These are phyloP conservation scores for Aspergillus fumigatiaffinis DNA, from an alignment of 2,329 filamentous ascomycete species.

Conservation along the genomic window DNA sequence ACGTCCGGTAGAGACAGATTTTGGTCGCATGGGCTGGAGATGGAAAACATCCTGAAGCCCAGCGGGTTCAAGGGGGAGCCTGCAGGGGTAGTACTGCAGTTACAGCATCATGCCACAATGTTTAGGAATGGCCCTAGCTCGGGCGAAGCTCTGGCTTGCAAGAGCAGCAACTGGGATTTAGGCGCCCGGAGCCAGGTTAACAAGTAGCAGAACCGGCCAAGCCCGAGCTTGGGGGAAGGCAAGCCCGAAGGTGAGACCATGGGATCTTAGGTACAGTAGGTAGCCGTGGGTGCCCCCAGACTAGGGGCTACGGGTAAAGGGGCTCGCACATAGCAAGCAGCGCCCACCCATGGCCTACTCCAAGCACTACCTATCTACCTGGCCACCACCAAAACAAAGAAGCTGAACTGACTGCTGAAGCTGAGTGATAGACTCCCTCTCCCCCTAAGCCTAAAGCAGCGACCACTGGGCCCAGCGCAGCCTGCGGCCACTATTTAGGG, in stretches of 20 bases:
- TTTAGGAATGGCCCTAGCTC: not conserved
- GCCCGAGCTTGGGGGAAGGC: not conserved
- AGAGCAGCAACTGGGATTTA: not conserved
- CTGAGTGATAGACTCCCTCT: not conserved
- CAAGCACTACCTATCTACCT: not conserved
- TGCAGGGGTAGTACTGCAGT: not conserved
- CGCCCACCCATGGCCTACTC: no score
- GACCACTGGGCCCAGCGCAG: slow-evolving; percentile 4
- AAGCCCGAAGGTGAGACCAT: not conserved
- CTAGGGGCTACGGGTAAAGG: no score
- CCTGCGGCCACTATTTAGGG: slow-evolving; percentile 17
- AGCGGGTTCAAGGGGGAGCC: not conserved
- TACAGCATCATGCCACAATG: not conserved
- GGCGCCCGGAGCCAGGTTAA: not conserved
- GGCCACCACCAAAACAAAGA: not conserved
- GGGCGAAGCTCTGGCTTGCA: not conserved
- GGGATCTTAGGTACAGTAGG: no score
- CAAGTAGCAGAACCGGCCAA: not conserved
- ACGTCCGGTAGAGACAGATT: no score
- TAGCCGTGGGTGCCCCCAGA: no score
- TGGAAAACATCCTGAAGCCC: not conserved
- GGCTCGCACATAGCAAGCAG: no score
- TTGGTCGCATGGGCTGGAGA: no score
- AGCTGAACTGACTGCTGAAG: not conserved
- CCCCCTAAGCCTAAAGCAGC: slow-evolving; percentile 19